A percentile compares a stretch with the other conserved stretches of the same genome.
Conservation (phyloP, 2,329 filamentous ascomycete genomes). For the Amauroascus verrucosus region DNA sequence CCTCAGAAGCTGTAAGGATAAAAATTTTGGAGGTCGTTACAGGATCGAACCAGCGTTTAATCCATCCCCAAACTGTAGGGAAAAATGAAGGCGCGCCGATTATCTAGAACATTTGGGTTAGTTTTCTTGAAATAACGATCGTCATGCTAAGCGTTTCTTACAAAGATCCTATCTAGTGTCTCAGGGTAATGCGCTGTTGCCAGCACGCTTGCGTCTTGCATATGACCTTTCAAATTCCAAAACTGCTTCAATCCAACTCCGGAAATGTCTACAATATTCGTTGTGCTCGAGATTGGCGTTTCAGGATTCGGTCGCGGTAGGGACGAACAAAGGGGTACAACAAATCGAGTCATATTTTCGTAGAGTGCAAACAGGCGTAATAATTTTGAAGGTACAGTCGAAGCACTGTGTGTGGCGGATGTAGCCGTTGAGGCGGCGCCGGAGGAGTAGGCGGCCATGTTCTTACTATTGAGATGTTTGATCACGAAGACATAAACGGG, state of each 20-base stretch:
- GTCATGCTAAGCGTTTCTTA: conserved; percentile 27
- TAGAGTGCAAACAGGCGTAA: conserved; percentile 85
- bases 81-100: conserved; percentile 87
- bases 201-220: conserved; percentile 81
- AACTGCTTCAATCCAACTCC: conserved; percentile 85
- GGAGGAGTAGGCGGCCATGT: conserved; percentile 63
- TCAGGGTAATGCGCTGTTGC: conserved; percentile 94
- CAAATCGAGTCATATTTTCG: conserved; percentile 82
- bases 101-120: conserved; percentile 43
- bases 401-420: conserved; percentile 50
- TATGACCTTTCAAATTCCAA: conserved; percentile 87
- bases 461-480: conserved; percentile 69
- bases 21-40: conserved; percentile 95
- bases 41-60: conserved; percentile 92
- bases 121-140: too few species aligned
- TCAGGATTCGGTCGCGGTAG: conserved; percentile 62
- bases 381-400: conserved; percentile 55
- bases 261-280: conserved; percentile 89
- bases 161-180: conserved; percentile 73
- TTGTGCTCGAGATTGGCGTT: conserved; percentile 84
- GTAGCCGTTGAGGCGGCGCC: conserved; percentile 39
- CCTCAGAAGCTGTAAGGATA: conserved; percentile 64
- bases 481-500: conserved; percentile 89
- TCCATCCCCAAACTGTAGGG: conserved; percentile 81
- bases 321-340: conserved; percentile 72